Conservation (phyloP, 2,329 filamentous ascomycete genomes). For the Pseudocercospora vitis region DNA sequence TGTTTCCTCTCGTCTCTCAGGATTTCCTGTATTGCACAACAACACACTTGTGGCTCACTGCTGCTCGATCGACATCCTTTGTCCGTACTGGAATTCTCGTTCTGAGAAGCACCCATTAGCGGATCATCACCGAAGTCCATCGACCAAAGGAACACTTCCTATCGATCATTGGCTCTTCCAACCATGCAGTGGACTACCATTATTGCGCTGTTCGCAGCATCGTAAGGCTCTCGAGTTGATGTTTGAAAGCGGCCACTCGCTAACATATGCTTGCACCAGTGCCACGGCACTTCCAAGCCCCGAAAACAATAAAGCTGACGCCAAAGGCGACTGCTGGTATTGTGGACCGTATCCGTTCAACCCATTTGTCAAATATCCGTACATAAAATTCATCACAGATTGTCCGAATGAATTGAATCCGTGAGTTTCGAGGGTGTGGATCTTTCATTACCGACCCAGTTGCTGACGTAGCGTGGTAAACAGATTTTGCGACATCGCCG, state of each 20-base stretch:
- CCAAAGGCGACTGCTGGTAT: not conserved
- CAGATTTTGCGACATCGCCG: not conserved
- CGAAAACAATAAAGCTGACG: not conserved
- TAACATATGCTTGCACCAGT: no score
- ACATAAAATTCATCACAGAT: not conserved
- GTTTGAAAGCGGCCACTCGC: no score
- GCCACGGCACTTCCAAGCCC: not conserved
- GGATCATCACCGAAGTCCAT: no score
- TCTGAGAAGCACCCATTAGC: no score
- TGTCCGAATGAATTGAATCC: not conserved
- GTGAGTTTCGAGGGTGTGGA: no score
- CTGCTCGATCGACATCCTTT: not conserved
- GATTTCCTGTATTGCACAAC: no score
- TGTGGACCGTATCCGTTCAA: conserved; percentile 1
- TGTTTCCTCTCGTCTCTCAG: no score
- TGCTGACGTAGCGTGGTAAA: no score
- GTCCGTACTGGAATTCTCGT: no score
- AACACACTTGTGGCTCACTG: not conserved
- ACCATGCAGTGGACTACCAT: conserved; percentile 1
- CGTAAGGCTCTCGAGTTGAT: no score
- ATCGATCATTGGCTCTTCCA: not conserved
- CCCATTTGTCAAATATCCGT: not conserved
- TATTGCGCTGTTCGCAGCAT: not conserved
- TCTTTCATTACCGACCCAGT: no score
- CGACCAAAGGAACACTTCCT: no score